A percentile compares a stretch with the other conserved stretches of the same genome.
phyloP scores from a whole-genome alignment of 306 rosid genomes.

The Clitoria ternatea region DNA sequence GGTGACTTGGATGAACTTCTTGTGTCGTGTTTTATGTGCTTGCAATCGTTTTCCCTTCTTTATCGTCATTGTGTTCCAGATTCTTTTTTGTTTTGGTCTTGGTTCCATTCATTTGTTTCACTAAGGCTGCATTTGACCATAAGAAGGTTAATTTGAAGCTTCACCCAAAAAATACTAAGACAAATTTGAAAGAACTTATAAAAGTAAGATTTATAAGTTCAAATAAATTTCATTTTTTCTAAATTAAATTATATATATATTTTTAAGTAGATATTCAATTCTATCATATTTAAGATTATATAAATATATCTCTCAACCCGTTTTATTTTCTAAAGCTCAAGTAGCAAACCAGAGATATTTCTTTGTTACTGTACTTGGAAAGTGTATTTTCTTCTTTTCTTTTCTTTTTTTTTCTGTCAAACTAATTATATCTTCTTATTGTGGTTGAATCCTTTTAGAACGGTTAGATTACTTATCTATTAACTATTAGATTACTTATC shows the following conservation, averaged over 20 bases:
- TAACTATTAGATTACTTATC: too few relatives aligned
- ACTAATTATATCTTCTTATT: too few relatives aligned
- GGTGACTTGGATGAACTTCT: constrained; percentile 10
- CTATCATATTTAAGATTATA: neutral
- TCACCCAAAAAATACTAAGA: neutral
- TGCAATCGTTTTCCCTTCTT: neutral
- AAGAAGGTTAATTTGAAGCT: too few relatives aligned
- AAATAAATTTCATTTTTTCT: too few relatives aligned
- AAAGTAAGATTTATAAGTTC: too few relatives aligned
- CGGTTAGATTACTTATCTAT: too few relatives aligned
- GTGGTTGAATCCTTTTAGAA: too few relatives aligned
- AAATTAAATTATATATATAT: too few relatives aligned
- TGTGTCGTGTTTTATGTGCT: neutral
- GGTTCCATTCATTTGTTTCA: neutral
- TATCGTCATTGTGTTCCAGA: neutral
- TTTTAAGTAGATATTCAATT: too few relatives aligned
- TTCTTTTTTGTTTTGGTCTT: neutral
- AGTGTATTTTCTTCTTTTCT: neutral
- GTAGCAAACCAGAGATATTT: neutral
- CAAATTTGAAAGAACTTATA: neutral
- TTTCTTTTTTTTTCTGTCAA: too few relatives aligned
- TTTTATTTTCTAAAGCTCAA: neutral
- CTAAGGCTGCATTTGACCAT: neutral
- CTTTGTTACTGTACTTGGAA: neutral
- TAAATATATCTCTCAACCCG: neutral